These are phyloP conservation scores for Camellia oleifera DNA, from an alignment of 179 eudicot species.

Conservation along the genomic window DNA sequence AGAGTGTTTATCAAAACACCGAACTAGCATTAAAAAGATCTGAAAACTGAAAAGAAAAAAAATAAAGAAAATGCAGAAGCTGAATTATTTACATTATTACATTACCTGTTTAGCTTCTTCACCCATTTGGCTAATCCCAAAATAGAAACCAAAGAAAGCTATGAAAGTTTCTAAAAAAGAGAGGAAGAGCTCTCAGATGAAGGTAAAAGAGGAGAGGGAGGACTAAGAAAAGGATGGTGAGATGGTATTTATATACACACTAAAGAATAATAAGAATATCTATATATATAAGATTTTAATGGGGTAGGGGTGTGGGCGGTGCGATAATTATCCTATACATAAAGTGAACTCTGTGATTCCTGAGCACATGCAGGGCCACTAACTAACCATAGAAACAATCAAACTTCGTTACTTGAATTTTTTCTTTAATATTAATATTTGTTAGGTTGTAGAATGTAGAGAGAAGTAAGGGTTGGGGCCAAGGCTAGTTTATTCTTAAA, in stretches of 20 bases:
- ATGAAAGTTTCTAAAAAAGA: neutral
- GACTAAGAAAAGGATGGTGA: conserved; percentile 3
- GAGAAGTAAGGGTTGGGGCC: conserved; percentile 25
- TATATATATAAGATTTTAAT: neutral
- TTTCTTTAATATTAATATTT: conserved; percentile 6
- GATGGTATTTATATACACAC: conserved; percentile 19
- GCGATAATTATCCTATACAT: conserved; percentile 29
- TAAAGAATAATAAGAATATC: neutral
- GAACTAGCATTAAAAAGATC: conserved; percentile 9
- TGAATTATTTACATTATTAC: neutral
- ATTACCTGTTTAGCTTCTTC: conserved; percentile 73
- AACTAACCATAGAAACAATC: conserved; percentile 21
- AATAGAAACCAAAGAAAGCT: neutral
- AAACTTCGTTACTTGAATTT: conserved; percentile 5
- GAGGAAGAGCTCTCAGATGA: conserved; percentile 8
- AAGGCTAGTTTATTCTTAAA: conserved; percentile 31
- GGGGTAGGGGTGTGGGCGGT: conserved; percentile 40
- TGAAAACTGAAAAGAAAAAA: conserved; percentile 12
- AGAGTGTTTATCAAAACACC: neutral
- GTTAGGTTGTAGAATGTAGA: neutral
- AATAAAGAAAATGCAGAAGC: conserved; percentile 12
- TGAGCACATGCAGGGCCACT: conserved; percentile 72
- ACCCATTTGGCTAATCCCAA: conserved; percentile 48
- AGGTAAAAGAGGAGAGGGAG: conserved; percentile 17
- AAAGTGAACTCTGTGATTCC: conserved; percentile 44